Conservation (phyloP, 192 early-diverging fungal species). For the Paraglomus brasilianum region DNA sequence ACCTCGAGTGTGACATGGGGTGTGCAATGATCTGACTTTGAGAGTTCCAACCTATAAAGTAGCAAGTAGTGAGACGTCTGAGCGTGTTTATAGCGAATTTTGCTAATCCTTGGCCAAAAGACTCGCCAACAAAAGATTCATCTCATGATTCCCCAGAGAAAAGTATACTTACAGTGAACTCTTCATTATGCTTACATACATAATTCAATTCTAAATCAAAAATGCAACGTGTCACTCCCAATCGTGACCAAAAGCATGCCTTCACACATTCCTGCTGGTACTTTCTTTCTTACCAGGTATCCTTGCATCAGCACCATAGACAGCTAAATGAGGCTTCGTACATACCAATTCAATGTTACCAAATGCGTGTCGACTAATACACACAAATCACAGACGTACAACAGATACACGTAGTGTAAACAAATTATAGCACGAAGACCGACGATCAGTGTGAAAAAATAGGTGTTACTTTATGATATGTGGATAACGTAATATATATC, state of each 20-base stretch:
- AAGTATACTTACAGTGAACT: constrained; percentile 50
- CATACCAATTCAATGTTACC: constrained; percentile 68
- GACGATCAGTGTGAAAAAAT: no score
- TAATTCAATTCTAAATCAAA: constrained; percentile 58
- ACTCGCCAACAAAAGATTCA: no score
- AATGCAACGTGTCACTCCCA: no score
- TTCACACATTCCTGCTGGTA: no score
- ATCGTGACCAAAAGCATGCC: no score
- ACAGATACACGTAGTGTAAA: no score
- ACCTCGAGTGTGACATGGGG: constrained; percentile 88
- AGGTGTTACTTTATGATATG: no score
- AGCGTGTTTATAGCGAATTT: no score
- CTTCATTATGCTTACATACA: constrained; percentile 67
- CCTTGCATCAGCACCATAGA: constrained; percentile 86
- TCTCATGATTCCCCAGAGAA: background rate
- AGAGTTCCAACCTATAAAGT: constrained; percentile 60
- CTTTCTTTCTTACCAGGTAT: constrained; percentile 54
- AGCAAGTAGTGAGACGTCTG: background rate
- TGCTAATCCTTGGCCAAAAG: no score
- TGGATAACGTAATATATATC: no score
- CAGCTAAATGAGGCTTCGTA: constrained; percentile 61
- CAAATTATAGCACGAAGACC: no score
- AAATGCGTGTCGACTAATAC: constrained; percentile 58
- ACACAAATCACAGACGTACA: background rate
- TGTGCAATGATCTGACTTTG: constrained; percentile 72